Base-by-base conservation (phyloP, 495 filamentous ascomycete genomes). In the Pyrenopolyporus hunteri region DNA sequence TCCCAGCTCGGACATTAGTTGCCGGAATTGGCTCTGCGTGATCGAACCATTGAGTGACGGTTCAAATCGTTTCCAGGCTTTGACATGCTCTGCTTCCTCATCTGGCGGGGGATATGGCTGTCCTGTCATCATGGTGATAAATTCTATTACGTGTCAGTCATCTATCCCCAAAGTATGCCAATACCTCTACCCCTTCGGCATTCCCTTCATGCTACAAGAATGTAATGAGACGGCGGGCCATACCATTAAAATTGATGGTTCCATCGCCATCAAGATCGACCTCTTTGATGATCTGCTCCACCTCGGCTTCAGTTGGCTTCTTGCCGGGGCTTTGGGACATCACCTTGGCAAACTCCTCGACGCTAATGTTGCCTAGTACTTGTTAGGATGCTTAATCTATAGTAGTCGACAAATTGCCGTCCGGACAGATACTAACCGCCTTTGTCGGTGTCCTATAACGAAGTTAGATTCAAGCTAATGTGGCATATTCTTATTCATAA, bases 71-170 rank as follows among this genome's bases (percentile, higher is more conserved):
- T 59, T 64, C 71, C 71, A 73, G 0, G 71, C 71, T 10, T 35
- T 47, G 7, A 48, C 45, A 42, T 70, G 64, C 2, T 67, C 67
- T 9, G 35, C 62, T 20, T 71, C 68, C 0, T 56, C 58, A 9
- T 62, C 63, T 16, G 40, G 31, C 2, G 68, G 62, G 5, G 67
- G 64, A 17, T 68, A 64, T 2, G 64, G 57, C 26, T 67, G 66
- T 4, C 72, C 72, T 2, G 70, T 74, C 72, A 74, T 74, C 72
- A 74, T 74, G 9, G 72, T 58, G 47, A 74, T 71, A 35, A 74
- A 74, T 47, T 73, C 72, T 72, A 50, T 17, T 16, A 25, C 39
- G 16, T n/a, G 32, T 66, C 22, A 60, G 62, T 8, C 14, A 1
- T 25, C 6, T 8, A 16, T 3, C 2, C 13, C 2, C 10, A 39